These are phyloP conservation scores for Clavispora fructus DNA, from an alignment of 805 yeast species.

Conservation along the genomic window DNA sequence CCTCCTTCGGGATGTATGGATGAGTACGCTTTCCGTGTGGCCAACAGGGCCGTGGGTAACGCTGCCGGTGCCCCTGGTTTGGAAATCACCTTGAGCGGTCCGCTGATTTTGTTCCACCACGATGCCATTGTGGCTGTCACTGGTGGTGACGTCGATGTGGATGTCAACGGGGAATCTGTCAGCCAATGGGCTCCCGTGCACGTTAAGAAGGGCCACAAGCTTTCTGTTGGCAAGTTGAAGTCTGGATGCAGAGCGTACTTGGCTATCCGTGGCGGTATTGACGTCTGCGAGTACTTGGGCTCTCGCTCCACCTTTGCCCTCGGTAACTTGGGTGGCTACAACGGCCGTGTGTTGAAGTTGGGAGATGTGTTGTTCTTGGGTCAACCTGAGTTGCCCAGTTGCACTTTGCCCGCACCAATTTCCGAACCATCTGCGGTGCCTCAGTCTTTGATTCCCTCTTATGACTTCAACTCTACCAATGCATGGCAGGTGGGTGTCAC, in stretches of 20 bases:
- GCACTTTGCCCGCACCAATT: constrained; percentile 68
- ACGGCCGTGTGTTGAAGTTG: constrained; percentile 84
- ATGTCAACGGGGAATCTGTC: constrained; percentile 54
- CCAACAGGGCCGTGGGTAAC: constrained; percentile 89
- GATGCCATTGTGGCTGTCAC: constrained; percentile 75
- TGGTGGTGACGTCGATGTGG: constrained; percentile 75
- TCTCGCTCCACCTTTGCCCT: constrained; percentile 95
- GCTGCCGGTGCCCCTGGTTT: constrained; percentile 77
- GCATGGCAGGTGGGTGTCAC: constrained; percentile 89
- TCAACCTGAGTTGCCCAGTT: constrained; percentile 62
- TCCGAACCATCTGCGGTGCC: constrained; percentile 61
- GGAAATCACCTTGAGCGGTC: constrained; percentile 86
- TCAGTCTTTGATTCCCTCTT: constrained; percentile 48
- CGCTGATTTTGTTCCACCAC: constrained; percentile 77
- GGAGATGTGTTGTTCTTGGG: constrained; percentile 91
- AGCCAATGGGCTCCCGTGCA: constrained; percentile 69
- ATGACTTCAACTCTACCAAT: constrained; percentile 32
- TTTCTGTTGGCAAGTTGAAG: constrained; percentile 74
- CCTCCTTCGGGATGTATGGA: constrained; percentile 99
- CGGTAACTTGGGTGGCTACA: constrained; percentile 90
- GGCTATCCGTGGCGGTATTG: constrained; percentile 89
- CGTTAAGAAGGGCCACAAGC: constrained; percentile 68
- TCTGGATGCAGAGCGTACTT: constrained; percentile 87
- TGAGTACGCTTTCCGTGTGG: constrained; percentile 80
- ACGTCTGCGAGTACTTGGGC: constrained; percentile 89